These are phyloP conservation scores for Ophiobolus disseminans DNA, from an alignment of 2,329 filamentous ascomycete genomes.

Conservation along the genomic window DNA sequence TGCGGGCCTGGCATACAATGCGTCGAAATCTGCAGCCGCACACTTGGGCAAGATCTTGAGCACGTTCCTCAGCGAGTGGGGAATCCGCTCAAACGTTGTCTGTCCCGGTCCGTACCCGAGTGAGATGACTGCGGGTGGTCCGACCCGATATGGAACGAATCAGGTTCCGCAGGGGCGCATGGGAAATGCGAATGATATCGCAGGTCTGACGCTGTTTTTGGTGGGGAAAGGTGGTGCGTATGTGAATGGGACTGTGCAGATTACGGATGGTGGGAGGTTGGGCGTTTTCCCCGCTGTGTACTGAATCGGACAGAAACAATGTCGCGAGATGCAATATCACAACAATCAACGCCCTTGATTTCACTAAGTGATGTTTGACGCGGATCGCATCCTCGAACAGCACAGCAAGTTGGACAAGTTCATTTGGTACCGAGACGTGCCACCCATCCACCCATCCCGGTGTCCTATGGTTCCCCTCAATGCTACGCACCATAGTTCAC, in stretches of 20 bases:
- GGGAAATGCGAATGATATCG: conserved; percentile 56
- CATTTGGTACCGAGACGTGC: too few species aligned
- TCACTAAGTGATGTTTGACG: too few species aligned
- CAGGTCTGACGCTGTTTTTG: conserved; percentile 59
- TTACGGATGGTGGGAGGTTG: conserved; percentile 56
- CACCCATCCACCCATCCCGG: too few species aligned
- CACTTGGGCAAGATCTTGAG: conserved; percentile 56
- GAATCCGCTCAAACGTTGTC: conserved; percentile 56
- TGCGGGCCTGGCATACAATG: conserved; percentile 53
- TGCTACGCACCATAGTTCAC: too few species aligned
- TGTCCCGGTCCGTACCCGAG: conserved; percentile 54
- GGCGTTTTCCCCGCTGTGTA: conserved; percentile 45
- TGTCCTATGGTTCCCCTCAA: too few species aligned
- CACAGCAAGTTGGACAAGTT: too few species aligned
- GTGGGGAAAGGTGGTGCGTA: conserved; percentile 60
- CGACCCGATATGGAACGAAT: conserved; percentile 40
- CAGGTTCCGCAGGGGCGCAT: conserved; percentile 51
- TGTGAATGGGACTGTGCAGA: conserved; percentile 60
- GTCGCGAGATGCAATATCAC: background rate
- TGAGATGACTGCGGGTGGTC: conserved; percentile 50
- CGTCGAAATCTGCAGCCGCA: conserved; percentile 53
- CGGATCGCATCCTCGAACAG: too few species aligned
- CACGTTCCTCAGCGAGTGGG: conserved; percentile 52
- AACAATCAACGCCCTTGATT: too few species aligned
- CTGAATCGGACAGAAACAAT: conserved; percentile 11